phyloP scores from a whole-genome alignment of 768 basidiomycete species.

The Russula sp. region DNA sequence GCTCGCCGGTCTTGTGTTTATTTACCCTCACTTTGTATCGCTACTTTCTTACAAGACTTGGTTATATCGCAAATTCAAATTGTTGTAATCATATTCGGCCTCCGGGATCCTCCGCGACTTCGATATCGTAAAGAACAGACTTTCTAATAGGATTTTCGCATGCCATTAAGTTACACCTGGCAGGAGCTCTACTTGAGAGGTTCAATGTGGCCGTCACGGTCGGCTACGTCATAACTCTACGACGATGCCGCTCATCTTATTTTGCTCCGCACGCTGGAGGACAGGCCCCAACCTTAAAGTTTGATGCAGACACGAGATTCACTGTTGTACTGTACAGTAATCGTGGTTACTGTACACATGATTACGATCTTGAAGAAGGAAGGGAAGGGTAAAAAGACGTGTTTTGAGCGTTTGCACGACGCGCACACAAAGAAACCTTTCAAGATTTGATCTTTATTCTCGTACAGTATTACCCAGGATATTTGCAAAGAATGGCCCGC shows the following conservation, averaged over 20 bases:
- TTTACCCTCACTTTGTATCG: constrained; percentile 5
- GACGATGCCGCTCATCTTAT: too few species aligned
- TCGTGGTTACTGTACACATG: too few species aligned
- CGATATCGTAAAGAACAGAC: background rate
- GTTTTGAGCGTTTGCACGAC: too few species aligned
- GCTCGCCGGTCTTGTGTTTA: background rate
- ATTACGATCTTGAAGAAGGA: too few species aligned
- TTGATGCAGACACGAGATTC: background rate
- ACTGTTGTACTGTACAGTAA: too few species aligned
- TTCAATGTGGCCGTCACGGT: background rate
- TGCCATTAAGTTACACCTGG: background rate
- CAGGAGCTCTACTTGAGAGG: background rate
- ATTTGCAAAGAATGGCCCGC: too few species aligned
- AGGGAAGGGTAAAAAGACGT: too few species aligned
- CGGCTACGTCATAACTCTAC: background rate
- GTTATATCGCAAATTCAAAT: constrained; percentile 16
- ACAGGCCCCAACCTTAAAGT: background rate
- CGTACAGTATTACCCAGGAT: too few species aligned
- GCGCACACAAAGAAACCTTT: too few species aligned
- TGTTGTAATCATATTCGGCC: background rate
- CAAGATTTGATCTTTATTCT: too few species aligned
- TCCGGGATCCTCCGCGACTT: background rate
- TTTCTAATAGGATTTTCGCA: constrained; percentile 3
- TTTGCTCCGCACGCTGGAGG: background rate
- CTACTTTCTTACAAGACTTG: constrained; percentile 2